These are phyloP conservation scores for Salix exigua DNA, from an alignment of 345 rosid genomes.

Conservation along the genomic window DNA sequence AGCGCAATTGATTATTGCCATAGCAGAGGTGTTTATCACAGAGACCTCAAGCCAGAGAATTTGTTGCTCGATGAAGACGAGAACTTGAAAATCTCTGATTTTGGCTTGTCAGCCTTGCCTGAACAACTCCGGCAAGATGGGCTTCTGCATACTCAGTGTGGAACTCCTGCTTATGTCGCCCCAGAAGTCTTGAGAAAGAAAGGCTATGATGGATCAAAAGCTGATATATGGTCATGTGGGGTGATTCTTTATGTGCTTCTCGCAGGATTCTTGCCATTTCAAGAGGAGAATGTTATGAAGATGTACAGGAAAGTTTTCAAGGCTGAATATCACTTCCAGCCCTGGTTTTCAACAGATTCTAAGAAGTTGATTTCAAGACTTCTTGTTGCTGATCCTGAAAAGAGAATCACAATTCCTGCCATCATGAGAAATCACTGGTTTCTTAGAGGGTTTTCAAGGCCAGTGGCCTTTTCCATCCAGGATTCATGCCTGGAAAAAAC, in stretches of 20 bases:
- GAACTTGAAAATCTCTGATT: not conserved
- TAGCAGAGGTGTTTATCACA: not conserved
- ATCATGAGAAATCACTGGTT: not conserved
- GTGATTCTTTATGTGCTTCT: conserved; percentile 1
- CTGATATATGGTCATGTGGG: not conserved
- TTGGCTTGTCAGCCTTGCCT: not conserved
- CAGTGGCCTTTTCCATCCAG: conserved; percentile 26
- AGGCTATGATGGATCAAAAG: not conserved
- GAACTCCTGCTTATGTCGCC: not conserved
- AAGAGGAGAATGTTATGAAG: not conserved
- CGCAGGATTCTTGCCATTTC: not conserved
- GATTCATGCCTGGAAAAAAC: not conserved
- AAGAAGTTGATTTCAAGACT: not conserved
- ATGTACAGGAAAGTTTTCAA: not conserved
- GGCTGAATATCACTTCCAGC: not conserved
- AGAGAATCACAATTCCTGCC: not conserved
- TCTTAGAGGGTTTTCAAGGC: conserved; percentile 41
- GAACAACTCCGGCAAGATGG: not conserved
- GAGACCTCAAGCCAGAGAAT: conserved; percentile 1
- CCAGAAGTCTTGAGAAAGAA: not conserved
- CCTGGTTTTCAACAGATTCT: not conserved
- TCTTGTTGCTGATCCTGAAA: not conserved
- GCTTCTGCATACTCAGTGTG: not conserved
- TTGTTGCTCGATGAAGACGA: not conserved
- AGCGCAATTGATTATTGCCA: not conserved